Evolutionary conservation across 306 rosid species (phyloP).

Genomic region (Hippophae gyantsensis): DNA sequence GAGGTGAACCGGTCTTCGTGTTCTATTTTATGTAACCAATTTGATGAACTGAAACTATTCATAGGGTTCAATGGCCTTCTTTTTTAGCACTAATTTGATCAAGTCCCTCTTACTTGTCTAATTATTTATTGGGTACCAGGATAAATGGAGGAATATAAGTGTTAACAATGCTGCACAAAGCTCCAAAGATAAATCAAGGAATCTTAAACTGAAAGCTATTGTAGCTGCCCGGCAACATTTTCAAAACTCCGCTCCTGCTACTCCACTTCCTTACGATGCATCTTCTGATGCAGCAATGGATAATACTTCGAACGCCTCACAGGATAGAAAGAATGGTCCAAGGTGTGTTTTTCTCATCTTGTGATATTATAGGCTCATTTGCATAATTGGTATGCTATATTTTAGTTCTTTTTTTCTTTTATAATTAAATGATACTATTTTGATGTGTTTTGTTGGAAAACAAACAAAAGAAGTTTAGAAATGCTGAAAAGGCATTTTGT

Average conservation of each 20-base stretch:
- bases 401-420: too few species aligned
- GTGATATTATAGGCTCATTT: too few species aligned
- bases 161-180: constrained; percentile 41
- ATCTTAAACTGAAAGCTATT: constrained; percentile 28
- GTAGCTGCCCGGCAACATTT: constrained; percentile 18
- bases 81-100: not conserved
- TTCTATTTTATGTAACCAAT: too few species aligned
- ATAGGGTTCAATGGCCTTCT: too few species aligned
- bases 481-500: too few species aligned
- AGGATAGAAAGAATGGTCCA: constrained; percentile 41
- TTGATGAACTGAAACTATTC: too few species aligned
- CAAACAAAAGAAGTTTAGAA: too few species aligned
- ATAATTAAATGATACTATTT: too few species aligned
- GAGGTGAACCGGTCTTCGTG: too few species aligned
- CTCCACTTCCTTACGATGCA: constrained; percentile 7
- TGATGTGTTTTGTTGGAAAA: too few species aligned
- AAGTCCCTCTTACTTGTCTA: not conserved
- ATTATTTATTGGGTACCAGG: constrained; percentile 32
- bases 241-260: constrained; percentile 13
- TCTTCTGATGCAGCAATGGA: constrained; percentile 22
- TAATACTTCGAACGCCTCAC: constrained; percentile 28
- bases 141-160: constrained; percentile 83
- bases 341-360: constrained; percentile 21
- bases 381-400: too few species aligned
- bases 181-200: constrained; percentile 44